Base-by-base conservation (phyloP, 768 basidiomycete species). In the Piloderma croceum region DNA sequence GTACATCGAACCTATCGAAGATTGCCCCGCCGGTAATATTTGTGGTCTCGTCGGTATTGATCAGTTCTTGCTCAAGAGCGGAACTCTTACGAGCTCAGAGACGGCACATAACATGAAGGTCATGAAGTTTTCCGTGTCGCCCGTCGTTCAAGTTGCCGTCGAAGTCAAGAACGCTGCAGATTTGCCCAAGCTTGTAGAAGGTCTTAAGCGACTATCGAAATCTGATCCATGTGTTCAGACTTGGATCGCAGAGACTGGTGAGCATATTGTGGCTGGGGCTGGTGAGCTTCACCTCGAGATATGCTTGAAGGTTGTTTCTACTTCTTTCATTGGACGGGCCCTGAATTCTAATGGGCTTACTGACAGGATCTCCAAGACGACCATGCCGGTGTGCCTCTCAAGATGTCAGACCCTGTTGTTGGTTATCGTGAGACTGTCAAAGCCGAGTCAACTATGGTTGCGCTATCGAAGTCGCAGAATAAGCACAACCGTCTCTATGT, bases 61-160 rank as follows among this genome's bases (percentile, higher is more conserved):
- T 70, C 96, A 99, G 71, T 99, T 98, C 90, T 70, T 99, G 72
- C 84, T 99, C 64, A 99, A 99, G 82, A 91, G 81, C 52, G 96
- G 96, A 64, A 99, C 96, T 47, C 80, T 99, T 59, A 99, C 96
- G 45, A 81, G 89, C 45, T 91, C 91, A 36, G 96, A 98, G 71
- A 96, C 92, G 39, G 96, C 96, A 38, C 96, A 99, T 77, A 99
- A 99, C 77, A 96, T 99, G 92, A 90, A 74, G 73, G 92, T 99
- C 67, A 99, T 99, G 96, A 90, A 87, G 72, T 97, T 97, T 80
- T 98, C 93, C 64, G 96, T 99, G 42, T 98, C 96, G 22, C 96
- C 96, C 53, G 96, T 99, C 74, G 96, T 99, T 33, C 96, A 82
- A 63, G 91, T 98, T 59, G 90, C 96, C 50, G 96, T 99, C 54